phyloP scores from a whole-genome alignment of 441 rosid genomes.

The Populus tomentosa region DNA sequence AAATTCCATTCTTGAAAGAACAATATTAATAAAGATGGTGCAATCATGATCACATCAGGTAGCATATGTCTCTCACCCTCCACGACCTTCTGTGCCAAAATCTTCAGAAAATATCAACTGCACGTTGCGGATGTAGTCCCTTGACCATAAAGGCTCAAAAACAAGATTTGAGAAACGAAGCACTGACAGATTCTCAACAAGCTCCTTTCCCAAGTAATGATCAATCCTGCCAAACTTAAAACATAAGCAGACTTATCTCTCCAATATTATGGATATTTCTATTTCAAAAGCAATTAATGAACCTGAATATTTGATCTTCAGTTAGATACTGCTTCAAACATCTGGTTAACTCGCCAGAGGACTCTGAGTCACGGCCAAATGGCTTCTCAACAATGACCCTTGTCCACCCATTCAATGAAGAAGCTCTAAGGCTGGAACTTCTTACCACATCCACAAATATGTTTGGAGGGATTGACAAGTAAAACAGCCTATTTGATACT shows the following conservation, averaged over 20 bases:
- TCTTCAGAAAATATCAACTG: conserved; percentile 93
- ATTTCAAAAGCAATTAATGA: conserved; percentile 3
- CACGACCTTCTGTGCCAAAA: conserved; percentile 88
- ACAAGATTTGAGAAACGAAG: conserved; percentile 93
- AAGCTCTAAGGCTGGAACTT: conserved; percentile 66
- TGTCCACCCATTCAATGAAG: conserved; percentile 82
- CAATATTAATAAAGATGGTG: not conserved
- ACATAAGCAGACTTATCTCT: not conserved
- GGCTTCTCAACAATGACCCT: conserved; percentile 92
- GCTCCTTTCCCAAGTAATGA: conserved; percentile 93
- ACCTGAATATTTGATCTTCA: conserved; percentile 96
- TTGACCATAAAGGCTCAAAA: conserved; percentile 87
- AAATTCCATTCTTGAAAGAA: conserved; percentile 9
- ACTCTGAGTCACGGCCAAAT: conserved; percentile 80
- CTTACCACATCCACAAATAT: too few relatives aligned
- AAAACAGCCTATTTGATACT: too few relatives aligned
- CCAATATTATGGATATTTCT: not conserved
- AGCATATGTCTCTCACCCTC: conserved; percentile 52
- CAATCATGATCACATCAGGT: not conserved
- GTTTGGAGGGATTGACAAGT: too few relatives aligned
- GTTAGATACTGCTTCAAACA: conserved; percentile 65
- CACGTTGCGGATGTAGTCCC: conserved; percentile 82
- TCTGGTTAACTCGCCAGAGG: conserved; percentile 73
- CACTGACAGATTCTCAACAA: conserved; percentile 82
- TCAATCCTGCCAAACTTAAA: conserved; percentile 52